Base-by-base conservation (phyloP, 139 green algal species). In the Tetradesmus lagerheimii region DNA sequence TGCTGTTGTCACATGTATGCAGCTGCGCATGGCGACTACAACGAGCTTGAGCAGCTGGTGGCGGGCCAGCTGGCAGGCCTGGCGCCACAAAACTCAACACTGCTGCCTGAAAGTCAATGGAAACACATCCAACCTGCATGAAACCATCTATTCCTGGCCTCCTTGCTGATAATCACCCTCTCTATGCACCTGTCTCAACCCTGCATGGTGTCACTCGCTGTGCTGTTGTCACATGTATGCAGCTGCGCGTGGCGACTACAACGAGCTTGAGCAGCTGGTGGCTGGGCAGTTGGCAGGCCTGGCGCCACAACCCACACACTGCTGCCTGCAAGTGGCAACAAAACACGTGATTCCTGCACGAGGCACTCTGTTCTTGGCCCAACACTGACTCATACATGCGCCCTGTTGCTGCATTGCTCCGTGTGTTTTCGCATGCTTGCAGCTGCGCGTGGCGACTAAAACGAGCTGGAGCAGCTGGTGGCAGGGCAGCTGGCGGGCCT, bases 401-500 rank as follows among this genome's bases (percentile, higher is more conserved):
- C 31, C 25, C 71, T 31, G 29, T 62, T 31, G 38, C 78, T 27
- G 20, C 23, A 12, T 12, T 64, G 14, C 12, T 64, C 23, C 23
- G 1, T 64, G n/a, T n/a, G n/a, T n/a, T n/a, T n/a, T n/a, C n/a
- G n/a, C n/a, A n/a, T n/a, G n/a, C n/a, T 4, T 62, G 41, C 86
- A 90, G 86, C 86, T 64, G 75, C 76, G 4, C 86, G 76, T 38
- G 86, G 37, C 35, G 76, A 85, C 76, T 90, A 86, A 29, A 25
- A n/a, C 20, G 50, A 85, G 53, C 43, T 39, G 16, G 86, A 90
- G 76, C 2, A 43, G 34, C 50, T 90, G 64, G 50, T 90, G 29
- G 53, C 82, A n/a, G 57, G 39, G 15, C 82, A 95, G 91, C 92
- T 95, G 81, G 75, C 50, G 14, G 93, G 91, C 14, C 92, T 95